These are phyloP conservation scores for Afroboletus lepidellus DNA, from an alignment of 1,284 basidiomycete genomes.

Conservation along the genomic window DNA sequence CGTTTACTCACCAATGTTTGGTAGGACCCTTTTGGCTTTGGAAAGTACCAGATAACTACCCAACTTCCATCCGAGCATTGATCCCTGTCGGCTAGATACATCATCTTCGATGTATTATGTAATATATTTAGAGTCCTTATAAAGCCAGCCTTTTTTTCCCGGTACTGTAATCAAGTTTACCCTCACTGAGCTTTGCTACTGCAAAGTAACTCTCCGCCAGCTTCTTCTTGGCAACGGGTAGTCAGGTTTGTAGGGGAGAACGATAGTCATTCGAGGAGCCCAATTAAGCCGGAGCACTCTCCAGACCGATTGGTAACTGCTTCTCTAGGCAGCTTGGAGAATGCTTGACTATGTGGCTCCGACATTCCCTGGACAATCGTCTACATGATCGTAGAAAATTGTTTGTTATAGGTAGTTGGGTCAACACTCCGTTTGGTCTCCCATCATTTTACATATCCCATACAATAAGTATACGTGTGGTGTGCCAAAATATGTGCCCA, in stretches of 20 bases:
- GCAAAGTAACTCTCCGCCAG: constrained; percentile 45
- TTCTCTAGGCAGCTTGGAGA: constrained; percentile 48
- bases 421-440: not conserved
- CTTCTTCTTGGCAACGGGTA: constrained; percentile 48
- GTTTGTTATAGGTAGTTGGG: not conserved
- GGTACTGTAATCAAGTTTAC: constrained; percentile 6
- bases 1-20: not conserved
- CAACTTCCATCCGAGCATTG: constrained; percentile 12
- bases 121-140: constrained; percentile 2
- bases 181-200: constrained; percentile 40
- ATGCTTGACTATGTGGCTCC: constrained; percentile 75
- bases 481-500: not conserved
- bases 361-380: constrained; percentile 38
- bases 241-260: constrained; percentile 42
- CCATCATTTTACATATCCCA: not conserved
- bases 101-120: constrained; percentile 11
- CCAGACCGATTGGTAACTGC: constrained; percentile 41
- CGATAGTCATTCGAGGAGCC: constrained; percentile 40
- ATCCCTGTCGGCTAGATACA: constrained; percentile 2
- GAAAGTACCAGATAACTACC: constrained; percentile 20
- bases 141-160: not conserved
- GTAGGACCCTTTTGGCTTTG: constrained; percentile 35
- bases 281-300: constrained; percentile 81
- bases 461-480: not conserved
- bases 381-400: not conserved